These are phyloP conservation scores for Globisporangium heterothallicum DNA, from an alignment of 352 stramenopile species.

Conservation along the genomic window DNA sequence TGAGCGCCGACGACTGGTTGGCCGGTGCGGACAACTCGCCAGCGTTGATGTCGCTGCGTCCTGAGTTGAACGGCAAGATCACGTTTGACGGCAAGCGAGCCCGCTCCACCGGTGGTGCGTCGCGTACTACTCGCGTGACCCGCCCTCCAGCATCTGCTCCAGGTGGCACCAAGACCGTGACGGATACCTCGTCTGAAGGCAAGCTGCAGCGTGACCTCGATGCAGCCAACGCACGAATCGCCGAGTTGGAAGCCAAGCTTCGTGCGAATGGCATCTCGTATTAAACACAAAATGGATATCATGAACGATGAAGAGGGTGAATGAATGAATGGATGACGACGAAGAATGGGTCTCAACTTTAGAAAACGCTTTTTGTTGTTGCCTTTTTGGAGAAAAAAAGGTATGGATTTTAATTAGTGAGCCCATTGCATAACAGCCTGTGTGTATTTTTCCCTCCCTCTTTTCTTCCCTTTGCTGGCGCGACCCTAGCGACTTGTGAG, in stretches of 20 bases:
- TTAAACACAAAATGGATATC: slow-evolving; percentile 22
- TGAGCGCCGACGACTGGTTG: slow-evolving; percentile 95
- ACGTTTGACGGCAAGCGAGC: slow-evolving; percentile 81
- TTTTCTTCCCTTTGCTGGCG: background rate
- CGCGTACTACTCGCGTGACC: slow-evolving; percentile 38
- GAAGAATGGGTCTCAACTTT: slow-evolving; percentile 13
- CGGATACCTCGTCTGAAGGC: slow-evolving; percentile 36
- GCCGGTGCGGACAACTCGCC: slow-evolving; percentile 92
- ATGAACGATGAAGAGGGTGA: background rate
- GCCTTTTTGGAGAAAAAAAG: slow-evolving; percentile 10
- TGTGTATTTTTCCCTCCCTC: no score
- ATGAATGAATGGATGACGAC: background rate
- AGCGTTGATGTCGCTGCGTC: slow-evolving; percentile 91
- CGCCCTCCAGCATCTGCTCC: slow-evolving; percentile 18
- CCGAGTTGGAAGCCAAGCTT: slow-evolving; percentile 61
- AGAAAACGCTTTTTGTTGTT: slow-evolving; percentile 16
- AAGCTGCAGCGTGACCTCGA: slow-evolving; percentile 78
- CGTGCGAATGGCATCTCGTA: slow-evolving; percentile 73
- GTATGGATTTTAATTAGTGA: slow-evolving; percentile 18
- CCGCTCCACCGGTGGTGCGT: slow-evolving; percentile 26
- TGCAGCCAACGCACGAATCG: slow-evolving; percentile 77
- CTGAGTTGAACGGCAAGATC: slow-evolving; percentile 81
- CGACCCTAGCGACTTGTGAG: no score
- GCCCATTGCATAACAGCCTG: slow-evolving; percentile 14
- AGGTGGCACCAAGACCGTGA: slow-evolving; percentile 11